Conservation (phyloP, 73 alveolate species). For the Symbiodinium natans region DNA sequence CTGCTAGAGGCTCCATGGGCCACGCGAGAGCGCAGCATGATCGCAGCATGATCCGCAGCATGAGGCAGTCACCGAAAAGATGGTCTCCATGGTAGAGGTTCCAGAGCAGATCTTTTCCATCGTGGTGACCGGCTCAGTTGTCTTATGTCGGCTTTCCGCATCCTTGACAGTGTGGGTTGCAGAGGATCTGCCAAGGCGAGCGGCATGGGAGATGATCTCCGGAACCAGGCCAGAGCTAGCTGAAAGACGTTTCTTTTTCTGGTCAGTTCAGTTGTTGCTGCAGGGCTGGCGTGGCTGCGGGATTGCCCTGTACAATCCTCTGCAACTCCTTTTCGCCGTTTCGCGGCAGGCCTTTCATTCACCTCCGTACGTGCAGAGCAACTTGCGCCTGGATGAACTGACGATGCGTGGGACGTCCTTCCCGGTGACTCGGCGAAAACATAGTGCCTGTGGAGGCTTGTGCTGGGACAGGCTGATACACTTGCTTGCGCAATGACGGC, state of each 20-base stretch:
- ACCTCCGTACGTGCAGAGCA: conserved; percentile 37
- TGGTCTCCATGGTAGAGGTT: conserved; percentile 36
- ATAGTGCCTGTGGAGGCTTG: too few species aligned
- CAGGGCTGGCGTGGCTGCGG: background rate
- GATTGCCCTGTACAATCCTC: too few species aligned
- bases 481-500: too few species aligned
- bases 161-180: too few species aligned
- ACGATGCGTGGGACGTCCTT: conserved; percentile 31
- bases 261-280: background rate
- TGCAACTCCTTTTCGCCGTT: background rate
- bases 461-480: too few species aligned
- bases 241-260: background rate
- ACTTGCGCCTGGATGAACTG: conserved; percentile 49
- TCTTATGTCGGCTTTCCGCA: background rate
- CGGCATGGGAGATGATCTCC: conserved; percentile 24
- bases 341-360: conserved; percentile 45
- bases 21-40: background rate
- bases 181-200: too few species aligned
- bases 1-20: background rate
- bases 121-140: background rate
- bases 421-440: background rate
- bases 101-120: conserved; percentile 84
- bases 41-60: background rate
- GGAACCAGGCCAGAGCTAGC: conserved; percentile 24
- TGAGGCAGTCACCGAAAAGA: conserved; percentile 66